phyloP scores from a whole-genome alignment of 352 stramenopile genomes.

The Phytopythium litorale region DNA sequence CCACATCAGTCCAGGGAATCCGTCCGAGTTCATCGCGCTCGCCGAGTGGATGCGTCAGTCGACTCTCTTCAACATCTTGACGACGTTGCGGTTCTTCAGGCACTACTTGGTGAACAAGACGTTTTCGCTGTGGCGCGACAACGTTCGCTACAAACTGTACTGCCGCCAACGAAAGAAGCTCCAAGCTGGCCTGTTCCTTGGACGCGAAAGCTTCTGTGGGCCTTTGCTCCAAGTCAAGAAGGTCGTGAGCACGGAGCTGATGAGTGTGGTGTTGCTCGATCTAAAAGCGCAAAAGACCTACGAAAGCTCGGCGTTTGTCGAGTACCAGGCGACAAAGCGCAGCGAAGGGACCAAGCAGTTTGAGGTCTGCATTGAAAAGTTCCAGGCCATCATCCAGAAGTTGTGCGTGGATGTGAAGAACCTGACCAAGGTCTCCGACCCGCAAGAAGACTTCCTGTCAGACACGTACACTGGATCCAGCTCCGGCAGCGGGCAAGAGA shows the following conservation, averaged over 20 bases:
- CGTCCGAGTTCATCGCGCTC: constrained; percentile 92
- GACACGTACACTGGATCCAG: constrained; percentile 26
- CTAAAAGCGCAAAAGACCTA: constrained; percentile 88
- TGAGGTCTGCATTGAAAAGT: constrained; percentile 88
- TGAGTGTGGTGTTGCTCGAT: constrained; percentile 81
- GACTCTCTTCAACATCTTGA: constrained; percentile 95
- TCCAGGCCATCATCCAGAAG: constrained; percentile 87
- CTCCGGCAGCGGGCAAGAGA: constrained; percentile 48
- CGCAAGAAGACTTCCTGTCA: constrained; percentile 60
- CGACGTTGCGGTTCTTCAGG: constrained; percentile 92
- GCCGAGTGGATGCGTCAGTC: constrained; percentile 94
- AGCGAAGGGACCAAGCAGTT: constrained; percentile 89
- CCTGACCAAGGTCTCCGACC: constrained; percentile 59
- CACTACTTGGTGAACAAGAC: constrained; percentile 92
- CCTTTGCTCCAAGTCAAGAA: constrained; percentile 89
- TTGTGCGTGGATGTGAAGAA: constrained; percentile 91
- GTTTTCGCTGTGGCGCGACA: constrained; percentile 87
- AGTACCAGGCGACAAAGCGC: constrained; percentile 87
- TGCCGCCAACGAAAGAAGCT: constrained; percentile 86
- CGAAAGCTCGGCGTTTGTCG: constrained; percentile 84
- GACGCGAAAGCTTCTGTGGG: constrained; percentile 87
- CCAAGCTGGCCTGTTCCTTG: constrained; percentile 80
- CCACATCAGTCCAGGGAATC: constrained; percentile 61
- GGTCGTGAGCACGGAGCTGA: constrained; percentile 79
- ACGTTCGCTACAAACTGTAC: constrained; percentile 90